Base-by-base conservation (phyloP, 2,329 filamentous ascomycete species). In the Cercospora sp. region DNA sequence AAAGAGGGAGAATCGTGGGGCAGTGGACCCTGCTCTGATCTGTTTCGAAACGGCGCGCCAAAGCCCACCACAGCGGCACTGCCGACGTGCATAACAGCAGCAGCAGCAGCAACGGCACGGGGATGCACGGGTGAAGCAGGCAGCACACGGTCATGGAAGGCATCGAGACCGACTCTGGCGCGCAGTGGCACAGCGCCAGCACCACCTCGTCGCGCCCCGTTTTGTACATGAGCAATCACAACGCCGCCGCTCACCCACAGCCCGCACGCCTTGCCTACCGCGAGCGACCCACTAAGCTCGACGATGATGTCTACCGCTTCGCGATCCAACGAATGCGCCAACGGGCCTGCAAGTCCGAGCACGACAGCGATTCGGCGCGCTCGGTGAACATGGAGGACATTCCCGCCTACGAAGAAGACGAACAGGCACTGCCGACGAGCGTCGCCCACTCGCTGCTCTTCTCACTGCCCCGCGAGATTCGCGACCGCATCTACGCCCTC, bases 201-300 rank as follows among this genome's bases (percentile, higher is more conserved):
- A 77, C 77, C 58, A 72, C 78, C n/a, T 77, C 76, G 26, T 77
- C 77, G 4, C 76, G 77, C 67, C 75, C 75, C 7, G 74, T 79
- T 42, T 77, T 77, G 45, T 77, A 76, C 69, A 69, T 77, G 65
- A 76, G 71, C 69, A 76, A 73, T 63, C 66, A 23, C 72, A 70
- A 51, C 72, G 67, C 53, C 51, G 69, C 45, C 65, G 65, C n/a
- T 48, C 36, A 64, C 36, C 12, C 66, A 57, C 26, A 62, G 62
- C 8, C 62, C 45, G 33, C 53, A 64, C 63, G 53, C 58, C 65
- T 26, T 60, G 45, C 12, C 69, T 65, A 57, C 68, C 72, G 48
- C 71, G 67, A 57, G 62, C 68, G 48, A 74, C 66, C 65, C 31
- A 64, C 20, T 42, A 69, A 71, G 39, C 72, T 70, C 7, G 74